Conservation (phyloP, 345 rosid species). For the Psidium friedrichsthalianum region DNA sequence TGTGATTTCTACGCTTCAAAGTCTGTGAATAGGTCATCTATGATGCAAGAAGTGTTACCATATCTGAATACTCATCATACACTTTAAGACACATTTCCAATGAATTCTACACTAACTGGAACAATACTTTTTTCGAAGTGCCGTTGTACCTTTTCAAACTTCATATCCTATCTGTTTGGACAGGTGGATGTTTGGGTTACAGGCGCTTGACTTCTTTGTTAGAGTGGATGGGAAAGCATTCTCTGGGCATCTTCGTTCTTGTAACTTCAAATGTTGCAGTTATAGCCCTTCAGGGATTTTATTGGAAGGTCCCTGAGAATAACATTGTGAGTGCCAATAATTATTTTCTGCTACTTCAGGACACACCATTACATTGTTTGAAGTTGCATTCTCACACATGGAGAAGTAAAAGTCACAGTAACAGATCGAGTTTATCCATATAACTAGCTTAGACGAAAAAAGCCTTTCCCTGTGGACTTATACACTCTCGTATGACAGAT, state of each 20-base stretch:
- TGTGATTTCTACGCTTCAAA: not conserved
- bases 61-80: not conserved
- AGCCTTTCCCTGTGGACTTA: not conserved
- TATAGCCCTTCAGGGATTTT: slow-evolving; percentile 28
- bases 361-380: not conserved
- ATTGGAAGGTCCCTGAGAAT: slow-evolving; percentile 17
- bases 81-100: not conserved
- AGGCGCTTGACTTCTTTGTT: slow-evolving; percentile 8
- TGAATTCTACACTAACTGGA: not conserved
- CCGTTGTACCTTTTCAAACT: not conserved
- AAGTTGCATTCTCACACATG: not conserved
- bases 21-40: not conserved
- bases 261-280: slow-evolving; percentile 24
- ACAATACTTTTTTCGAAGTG: not conserved
- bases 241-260: slow-evolving; percentile 24
- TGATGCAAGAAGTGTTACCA: not conserved
- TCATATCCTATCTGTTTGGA: not conserved
- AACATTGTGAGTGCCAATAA: slow-evolving; percentile 17
- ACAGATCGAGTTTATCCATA: not conserved
- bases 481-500: slow-evolving; percentile 11
- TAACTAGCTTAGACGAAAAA: not conserved
- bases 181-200: slow-evolving; percentile 31
- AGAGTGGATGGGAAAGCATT: slow-evolving; percentile 43
- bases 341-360: not conserved
- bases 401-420: not conserved